Evolutionary conservation across 352 stramenopile genomes (phyloP).

Genomic region (Phytophthora litchii): DNA sequence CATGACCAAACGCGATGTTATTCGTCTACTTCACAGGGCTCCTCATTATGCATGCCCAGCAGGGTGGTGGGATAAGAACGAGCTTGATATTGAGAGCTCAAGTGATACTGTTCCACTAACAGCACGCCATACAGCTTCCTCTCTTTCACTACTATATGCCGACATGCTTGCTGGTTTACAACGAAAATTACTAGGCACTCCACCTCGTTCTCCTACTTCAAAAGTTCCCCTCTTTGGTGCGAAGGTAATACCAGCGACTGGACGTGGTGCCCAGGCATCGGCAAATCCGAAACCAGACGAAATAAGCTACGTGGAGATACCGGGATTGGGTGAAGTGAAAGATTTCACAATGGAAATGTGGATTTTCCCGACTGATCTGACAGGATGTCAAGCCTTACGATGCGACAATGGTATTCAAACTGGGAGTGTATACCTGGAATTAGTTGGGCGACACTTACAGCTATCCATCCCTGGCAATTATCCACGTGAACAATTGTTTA

Average conservation of each 20-base stretch:
- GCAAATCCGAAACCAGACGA: constrained; percentile 50
- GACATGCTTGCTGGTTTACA: constrained; percentile 71
- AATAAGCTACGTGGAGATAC: constrained; percentile 71
- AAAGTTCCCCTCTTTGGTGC: constrained; percentile 78
- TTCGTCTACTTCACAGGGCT: constrained; percentile 64
- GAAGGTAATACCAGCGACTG: constrained; percentile 18
- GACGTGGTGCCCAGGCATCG: constrained; percentile 23
- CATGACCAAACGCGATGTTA: constrained; percentile 83
- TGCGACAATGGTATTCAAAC: constrained; percentile 76
- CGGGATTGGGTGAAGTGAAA: constrained; percentile 57
- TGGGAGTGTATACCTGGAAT: constrained; percentile 76
- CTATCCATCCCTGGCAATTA: constrained; percentile 74
- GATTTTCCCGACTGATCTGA: constrained; percentile 72
- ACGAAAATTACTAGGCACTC: constrained; percentile 50
- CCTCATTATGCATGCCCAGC: constrained; percentile 60
- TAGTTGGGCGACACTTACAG: constrained; percentile 71
- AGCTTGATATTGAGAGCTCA: constrained; percentile 27
- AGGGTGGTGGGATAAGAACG: constrained; percentile 71
- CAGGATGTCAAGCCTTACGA: constrained; percentile 66
- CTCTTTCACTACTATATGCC: constrained; percentile 75
- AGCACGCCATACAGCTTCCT: constrained; percentile 69
- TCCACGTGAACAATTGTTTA: constrained; percentile 77
- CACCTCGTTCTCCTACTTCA: constrained; percentile 29
- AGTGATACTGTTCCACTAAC: constrained; percentile 24
- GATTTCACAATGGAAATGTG: constrained; percentile 87